Evolutionary conservation across 805 yeast genomes (phyloP).

Genomic region (Metschnikowia koreensis): DNA sequence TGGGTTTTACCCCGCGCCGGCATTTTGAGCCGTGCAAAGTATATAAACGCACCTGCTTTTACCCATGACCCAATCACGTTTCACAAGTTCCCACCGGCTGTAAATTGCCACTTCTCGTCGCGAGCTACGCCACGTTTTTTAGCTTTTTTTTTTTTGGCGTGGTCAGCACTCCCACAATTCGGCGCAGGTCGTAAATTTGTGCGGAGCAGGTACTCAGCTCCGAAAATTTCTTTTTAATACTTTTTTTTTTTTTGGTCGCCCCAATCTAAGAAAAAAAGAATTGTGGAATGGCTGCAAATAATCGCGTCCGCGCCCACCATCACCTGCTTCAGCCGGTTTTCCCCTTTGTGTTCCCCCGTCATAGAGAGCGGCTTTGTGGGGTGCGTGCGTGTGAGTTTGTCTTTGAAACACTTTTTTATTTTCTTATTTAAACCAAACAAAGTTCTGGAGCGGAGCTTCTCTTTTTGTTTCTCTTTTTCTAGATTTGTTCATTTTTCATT

Average conservation of each 20-base stretch:
- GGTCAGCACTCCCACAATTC: not conserved
- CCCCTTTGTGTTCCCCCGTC: constrained; percentile 5
- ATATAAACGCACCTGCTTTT: not conserved
- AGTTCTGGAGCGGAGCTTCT: not conserved
- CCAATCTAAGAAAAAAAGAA: not conserved
- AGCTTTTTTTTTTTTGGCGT: not conserved
- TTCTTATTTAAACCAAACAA: constrained; percentile 3
- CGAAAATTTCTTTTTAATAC: not conserved
- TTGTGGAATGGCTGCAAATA: constrained; percentile 8
- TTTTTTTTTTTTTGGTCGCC: not conserved
- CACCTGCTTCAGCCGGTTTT: not conserved
- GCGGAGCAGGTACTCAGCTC: not conserved
- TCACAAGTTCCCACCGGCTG: constrained; percentile 5
- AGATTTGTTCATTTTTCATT: no score
- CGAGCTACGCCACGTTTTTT: constrained; percentile 1
- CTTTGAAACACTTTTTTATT: not conserved
- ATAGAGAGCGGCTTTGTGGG: constrained; percentile 1
- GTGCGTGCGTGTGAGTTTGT: constrained; percentile 11
- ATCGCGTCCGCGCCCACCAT: constrained; percentile 6
- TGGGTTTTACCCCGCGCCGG: not conserved
- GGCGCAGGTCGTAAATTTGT: not conserved
- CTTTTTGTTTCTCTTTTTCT: not conserved
- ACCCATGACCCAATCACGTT: constrained; percentile 3
- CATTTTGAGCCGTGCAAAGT: not conserved
- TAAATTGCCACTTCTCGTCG: constrained; percentile 9